Base-by-base conservation (phyloP, 2,329 filamentous ascomycete species). In the Exserohilum rostratum region DNA sequence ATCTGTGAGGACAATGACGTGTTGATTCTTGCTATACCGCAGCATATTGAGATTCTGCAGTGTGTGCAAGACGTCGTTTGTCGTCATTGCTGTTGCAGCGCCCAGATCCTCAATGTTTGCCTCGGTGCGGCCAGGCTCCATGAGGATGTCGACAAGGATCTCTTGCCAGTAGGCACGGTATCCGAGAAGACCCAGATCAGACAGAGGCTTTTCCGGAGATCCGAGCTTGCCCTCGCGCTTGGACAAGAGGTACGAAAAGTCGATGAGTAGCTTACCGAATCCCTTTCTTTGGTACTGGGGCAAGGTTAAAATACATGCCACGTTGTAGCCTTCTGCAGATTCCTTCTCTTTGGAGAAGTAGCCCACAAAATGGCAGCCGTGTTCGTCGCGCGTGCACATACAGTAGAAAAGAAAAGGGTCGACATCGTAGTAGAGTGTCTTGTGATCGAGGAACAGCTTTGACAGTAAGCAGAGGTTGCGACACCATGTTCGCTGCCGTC, bases 281-380 rank as follows among this genome's bases (percentile, higher is more conserved):
- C 95, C 95, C 71, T 96, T 95, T 20, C 95, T 87, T 76, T 99
- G 95, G 67, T 96, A 98, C 72, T 99, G 96, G 0, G 95, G 95
- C 3, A 99, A 82, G 0, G 95, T 99, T 55, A 99, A 81, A 73
- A 99, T 99, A 84, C 96, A 99, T 4, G 95, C 96, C 29, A 99
- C 89, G 71, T 99, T 99, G 83, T 98, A 99, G 27, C 90, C 91
- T 68, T 99, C 96, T 0, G 92, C 92, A 34, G 90, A 93, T 76
- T 99, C 95, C 66, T 99, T 99, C 76, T 99, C 95, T 74, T 99
- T 99, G 51, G 90, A 96, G 76, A 99, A 99, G 73, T 97, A 99
- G n/a, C 95, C 95, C 22, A 99, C 90, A 45, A 99, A 85, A 70
- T 98, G 95, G 68, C 90, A 95, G 12, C 95, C 95, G 66, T 92